phyloP scores from a whole-genome alignment of 768 basidiomycete genomes.

The Lactarius deliciosus region DNA sequence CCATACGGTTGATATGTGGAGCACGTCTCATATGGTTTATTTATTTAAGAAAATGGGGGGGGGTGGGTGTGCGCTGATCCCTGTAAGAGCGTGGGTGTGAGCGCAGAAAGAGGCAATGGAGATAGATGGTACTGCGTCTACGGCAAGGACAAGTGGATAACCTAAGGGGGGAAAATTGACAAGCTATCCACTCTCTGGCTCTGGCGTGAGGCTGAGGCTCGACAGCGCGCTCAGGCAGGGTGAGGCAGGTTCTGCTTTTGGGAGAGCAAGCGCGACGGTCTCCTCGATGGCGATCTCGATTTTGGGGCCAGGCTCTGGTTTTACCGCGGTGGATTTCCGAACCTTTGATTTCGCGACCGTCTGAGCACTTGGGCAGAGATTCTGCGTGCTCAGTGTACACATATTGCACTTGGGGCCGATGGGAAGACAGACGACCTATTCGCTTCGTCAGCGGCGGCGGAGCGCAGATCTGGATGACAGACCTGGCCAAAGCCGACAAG shows the following conservation, averaged over 20 bases:
- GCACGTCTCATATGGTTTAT: no score
- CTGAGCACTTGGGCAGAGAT: slow-evolving; percentile 67
- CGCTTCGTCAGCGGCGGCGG: not conserved
- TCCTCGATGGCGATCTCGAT: slow-evolving; percentile 43
- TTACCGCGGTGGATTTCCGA: slow-evolving; percentile 9
- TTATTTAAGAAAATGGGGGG: no score
- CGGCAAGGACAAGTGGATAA: not conserved
- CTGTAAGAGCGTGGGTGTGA: not conserved
- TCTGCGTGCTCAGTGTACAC: slow-evolving; percentile 55
- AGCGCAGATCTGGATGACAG: slow-evolving; percentile 15
- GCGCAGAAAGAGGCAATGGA: not conserved
- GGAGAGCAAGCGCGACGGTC: slow-evolving; percentile 10
- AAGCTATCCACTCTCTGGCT: slow-evolving; percentile 17
- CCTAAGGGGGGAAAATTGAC: not conserved
- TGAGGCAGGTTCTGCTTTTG: slow-evolving; percentile 14
- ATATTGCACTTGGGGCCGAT: slow-evolving; percentile 62
- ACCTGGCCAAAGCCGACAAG: slow-evolving; percentile 89
- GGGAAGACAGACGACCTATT: slow-evolving; percentile 65
- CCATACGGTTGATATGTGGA: not conserved
- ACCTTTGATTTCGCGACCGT: slow-evolving; percentile 32
- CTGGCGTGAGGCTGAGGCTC: slow-evolving; percentile 22
- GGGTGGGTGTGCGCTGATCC: no score
- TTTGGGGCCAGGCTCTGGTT: slow-evolving; percentile 36
- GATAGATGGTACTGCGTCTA: not conserved
- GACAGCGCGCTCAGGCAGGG: slow-evolving; percentile 16